A percentile compares a stretch with the other conserved stretches of the same genome.
Evolutionary conservation across 306 rosid species (phyloP).

Genomic region (Prosopis cineraria): DNA sequence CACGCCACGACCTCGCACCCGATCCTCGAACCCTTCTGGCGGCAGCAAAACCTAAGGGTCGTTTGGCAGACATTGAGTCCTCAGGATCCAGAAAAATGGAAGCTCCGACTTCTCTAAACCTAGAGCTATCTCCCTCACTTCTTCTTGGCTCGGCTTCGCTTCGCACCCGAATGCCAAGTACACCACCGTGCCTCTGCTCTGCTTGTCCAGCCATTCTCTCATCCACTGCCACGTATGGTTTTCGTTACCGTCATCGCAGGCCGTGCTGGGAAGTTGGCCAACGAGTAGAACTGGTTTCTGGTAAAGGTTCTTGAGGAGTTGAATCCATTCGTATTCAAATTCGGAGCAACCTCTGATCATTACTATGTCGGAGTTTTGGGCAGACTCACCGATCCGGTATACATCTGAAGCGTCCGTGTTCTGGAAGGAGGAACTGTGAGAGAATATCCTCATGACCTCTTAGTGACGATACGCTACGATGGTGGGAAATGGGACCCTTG

Average conservation of each 20-base stretch:
- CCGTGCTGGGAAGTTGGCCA: neutral
- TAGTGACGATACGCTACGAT: constrained; percentile 20
- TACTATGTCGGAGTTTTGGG: neutral
- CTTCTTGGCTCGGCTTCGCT: constrained; percentile 32
- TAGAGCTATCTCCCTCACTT: constrained; percentile 35
- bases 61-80: neutral
- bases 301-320: neutral
- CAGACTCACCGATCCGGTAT: neutral
- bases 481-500: constrained; percentile 32
- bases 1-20: constrained; percentile 36
- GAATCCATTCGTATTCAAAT: constrained; percentile 22
- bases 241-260: neutral
- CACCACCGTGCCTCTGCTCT: constrained; percentile 8
- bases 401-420: neutral
- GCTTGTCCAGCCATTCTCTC: constrained; percentile 40
- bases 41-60: constrained; percentile 3
- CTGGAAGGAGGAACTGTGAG: neutral
- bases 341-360: neutral
- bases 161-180: constrained; percentile 42
- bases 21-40: constrained; percentile 46
- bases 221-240: neutral
- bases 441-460: constrained; percentile 17
- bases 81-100: neutral
- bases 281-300: neutral
- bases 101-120: neutral